Percentiles rank a stretch among this genome's conserved stretches.
These are phyloP conservation scores for Phytopythium chamaehyphon DNA, from an alignment of 352 stramenopile species.

Conservation along the genomic window DNA sequence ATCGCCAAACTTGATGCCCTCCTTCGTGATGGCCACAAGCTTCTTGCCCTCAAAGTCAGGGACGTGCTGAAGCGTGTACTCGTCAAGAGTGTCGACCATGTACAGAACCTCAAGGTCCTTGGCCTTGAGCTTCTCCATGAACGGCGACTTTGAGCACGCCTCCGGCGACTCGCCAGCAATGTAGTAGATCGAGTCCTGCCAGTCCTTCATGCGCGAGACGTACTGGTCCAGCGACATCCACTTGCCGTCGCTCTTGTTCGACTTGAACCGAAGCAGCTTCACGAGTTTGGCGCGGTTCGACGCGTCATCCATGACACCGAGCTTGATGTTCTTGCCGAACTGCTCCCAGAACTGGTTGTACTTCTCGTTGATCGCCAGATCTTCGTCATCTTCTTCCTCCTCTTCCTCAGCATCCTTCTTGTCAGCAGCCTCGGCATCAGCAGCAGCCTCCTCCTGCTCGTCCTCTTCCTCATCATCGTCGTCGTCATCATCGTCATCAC, in stretches of 20 bases:
- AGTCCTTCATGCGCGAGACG: constrained; percentile 97
- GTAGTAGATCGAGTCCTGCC: constrained; percentile 99
- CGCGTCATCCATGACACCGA: constrained; percentile 98
- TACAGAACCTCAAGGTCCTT: constrained; percentile 99
- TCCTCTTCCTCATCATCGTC: constrained; percentile 52
- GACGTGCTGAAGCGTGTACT: constrained; percentile 97
- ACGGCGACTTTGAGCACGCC: constrained; percentile 92
- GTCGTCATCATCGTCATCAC: constrained; percentile 68
- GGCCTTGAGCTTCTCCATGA: constrained; percentile 95
- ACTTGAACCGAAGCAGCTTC: constrained; percentile 98
- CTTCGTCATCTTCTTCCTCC: constrained; percentile 45
- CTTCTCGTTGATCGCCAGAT: constrained; percentile 65
- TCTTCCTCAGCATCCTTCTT: constrained; percentile 80
- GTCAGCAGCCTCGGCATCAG: constrained; percentile 52
- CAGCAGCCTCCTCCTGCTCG: constrained; percentile 37
- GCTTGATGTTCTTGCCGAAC: constrained; percentile 98
- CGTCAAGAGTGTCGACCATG: constrained; percentile 98
- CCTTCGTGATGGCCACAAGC: constrained; percentile 96
- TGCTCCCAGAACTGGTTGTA: constrained; percentile 99
- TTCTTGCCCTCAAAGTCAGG: constrained; percentile 94
- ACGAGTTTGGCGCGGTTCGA: constrained; percentile 93
- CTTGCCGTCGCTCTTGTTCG: constrained; percentile 89
- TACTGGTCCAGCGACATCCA: constrained; percentile 96
- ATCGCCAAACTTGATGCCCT: constrained; percentile 98
- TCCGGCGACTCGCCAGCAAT: constrained; percentile 94